Conservation (phyloP, 2,329 filamentous ascomycete genomes). For the Epichloe uncinata region DNA sequence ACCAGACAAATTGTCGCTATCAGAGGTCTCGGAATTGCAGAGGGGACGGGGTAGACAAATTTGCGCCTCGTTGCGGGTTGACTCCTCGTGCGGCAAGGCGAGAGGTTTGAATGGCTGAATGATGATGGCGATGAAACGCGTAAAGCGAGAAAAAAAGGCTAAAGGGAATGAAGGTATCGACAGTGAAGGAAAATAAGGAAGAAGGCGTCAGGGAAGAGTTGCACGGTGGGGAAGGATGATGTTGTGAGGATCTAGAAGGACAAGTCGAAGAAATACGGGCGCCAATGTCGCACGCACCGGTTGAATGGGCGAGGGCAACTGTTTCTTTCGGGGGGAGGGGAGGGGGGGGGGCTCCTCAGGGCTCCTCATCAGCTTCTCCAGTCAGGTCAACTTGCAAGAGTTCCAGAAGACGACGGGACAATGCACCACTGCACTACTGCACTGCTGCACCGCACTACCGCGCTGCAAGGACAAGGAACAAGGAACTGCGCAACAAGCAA, state of each 20-base stretch:
- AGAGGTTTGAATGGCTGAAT: constrained; percentile 1
- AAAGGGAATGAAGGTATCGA: constrained; percentile 1
- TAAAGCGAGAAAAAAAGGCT: neutral
- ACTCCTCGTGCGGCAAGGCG: neutral
- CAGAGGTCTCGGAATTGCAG: neutral
- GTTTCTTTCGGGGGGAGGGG: constrained; percentile 1
- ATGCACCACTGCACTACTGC: neutral
- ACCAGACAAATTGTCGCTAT: neutral
- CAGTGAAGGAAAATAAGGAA: constrained; percentile 2
- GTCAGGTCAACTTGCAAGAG: too few relatives aligned
- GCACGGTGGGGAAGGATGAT: constrained; percentile 3
- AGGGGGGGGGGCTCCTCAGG: too few relatives aligned
- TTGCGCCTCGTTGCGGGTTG: constrained; percentile 1
- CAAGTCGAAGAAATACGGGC: constrained; percentile 3
- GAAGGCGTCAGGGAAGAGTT: constrained; percentile 5
- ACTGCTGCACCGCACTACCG: neutral
- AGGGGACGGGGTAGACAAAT: neutral
- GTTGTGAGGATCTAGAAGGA: constrained; percentile 5
- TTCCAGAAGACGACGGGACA: constrained; percentile 4
- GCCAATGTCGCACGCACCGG: neutral
- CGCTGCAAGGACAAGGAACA: neutral
- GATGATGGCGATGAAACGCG: constrained; percentile 1
- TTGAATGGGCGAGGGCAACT: neutral
- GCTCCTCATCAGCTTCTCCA: too few relatives aligned
- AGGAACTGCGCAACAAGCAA: neutral